Base-by-base conservation (phyloP, 441 rosid species). In the Euphorbia corollata region DNA sequence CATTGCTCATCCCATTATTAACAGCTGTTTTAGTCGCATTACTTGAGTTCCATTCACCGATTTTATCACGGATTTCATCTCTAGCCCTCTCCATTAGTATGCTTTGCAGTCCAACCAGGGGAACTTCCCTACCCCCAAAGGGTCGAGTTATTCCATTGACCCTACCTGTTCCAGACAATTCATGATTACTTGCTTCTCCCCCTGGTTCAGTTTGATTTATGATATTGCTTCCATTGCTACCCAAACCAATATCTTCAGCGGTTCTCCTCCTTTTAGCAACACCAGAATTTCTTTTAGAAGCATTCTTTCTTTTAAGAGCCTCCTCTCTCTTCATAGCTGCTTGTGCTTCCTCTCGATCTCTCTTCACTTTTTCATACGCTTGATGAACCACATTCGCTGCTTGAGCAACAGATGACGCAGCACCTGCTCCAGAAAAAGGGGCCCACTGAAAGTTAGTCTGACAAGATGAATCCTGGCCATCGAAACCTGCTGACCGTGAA, bases 381-480 rank as follows among this genome's bases (percentile, higher is more conserved):
- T 80, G 79, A 69, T 72, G 83, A 64, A 77, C 81, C 61, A 77
- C 71, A 62, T 50, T 72, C 5, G 83, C 81, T 53, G 83, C 83
- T 56, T 77, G 73, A 30, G 81, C 77, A 27, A 68, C 78, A 18
- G 71, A 59, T 66, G 84, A 73, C 8, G 76, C 68, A 68, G 65
- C 61, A 65, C 77, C 54, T 22, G 58, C 41, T 48, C 71, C 63
- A 27, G 75, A 77, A 70, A 77, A 80, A 57, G 81, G 75, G 50
- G 72, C 71, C 81, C 79, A 75, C 27, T 68, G 79, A 63, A 54
- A 67, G 56, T 59, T 73, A 59, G 55, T 48, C 6, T 73, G 73
- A 41, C 20, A 41, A 60, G 55, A 36, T 2, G 77, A 69, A 70
- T 70, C 68, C 34, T 58, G 62, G 47, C 61, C 67, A 27, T 39